Base-by-base conservation (phyloP, 768 basidiomycete genomes). In the Agrocybe pediades region DNA sequence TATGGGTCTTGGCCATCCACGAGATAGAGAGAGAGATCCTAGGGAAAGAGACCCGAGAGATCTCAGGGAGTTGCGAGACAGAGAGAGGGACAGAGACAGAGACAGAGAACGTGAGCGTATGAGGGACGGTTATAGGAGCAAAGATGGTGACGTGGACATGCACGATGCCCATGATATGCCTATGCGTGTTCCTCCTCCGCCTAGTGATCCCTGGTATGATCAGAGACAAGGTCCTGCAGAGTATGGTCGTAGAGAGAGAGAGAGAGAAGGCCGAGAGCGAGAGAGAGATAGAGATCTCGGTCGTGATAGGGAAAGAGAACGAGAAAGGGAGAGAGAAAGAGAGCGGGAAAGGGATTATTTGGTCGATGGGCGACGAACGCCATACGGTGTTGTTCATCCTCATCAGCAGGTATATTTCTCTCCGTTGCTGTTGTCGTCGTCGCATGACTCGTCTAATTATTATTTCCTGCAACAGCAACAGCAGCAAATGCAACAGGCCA, bases 281-380 rank as follows among this genome's bases (percentile, higher is more conserved):
- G 51, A 50, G 6, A 48, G 58, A 20, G 59, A 56, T 3, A 48
- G 57, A 29, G 62, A 63, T 29, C 20, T 30, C 1, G 55, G 40
- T 19, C 25, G 56, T 36, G 46, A 55, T n/a, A 40, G 50, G 41
- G 53, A 47, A 19, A 26, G 52, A 48, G 47, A 49, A 9, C n/a
- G 42, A 13, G 54, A 55, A 2, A 39, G 47, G 17, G 48, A 50
- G 15, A 30, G 59, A 41, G 51, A 59, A 21, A 54, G 55, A 23
- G 53, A n/a, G n/a, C n/a, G n/a, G n/a, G n/a, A 57, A 24, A 26
- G 62, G 42, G 48, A 60, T 42, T 58, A 56, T 29, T n/a, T n/a
- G n/a, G 52, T 23, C 16, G 48, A 46, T 20, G 48, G 26, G 9
- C 54, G 54, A 27, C 33, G 33, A 36, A 36, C 39, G 42, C 39